These are phyloP conservation scores for Amylostereum chailletii DNA, from an alignment of 1,284 basidiomycete genomes.

Conservation along the genomic window DNA sequence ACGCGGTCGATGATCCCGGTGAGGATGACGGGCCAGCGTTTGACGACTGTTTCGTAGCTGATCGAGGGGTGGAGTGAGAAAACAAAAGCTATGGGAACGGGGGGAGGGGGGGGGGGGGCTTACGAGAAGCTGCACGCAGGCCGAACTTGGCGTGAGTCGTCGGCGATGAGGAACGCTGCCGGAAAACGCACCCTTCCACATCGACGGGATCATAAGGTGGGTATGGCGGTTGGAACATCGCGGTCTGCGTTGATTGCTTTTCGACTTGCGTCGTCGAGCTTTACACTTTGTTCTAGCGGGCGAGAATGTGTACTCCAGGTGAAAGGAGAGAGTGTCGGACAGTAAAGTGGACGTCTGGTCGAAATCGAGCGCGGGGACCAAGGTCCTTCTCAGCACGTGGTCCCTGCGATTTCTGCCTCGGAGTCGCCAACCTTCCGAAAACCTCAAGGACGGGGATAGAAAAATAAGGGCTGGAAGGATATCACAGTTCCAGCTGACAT, in stretches of 20 bases:
- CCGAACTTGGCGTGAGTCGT: neutral
- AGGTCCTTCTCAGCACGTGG: too few species aligned
- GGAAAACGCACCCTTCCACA: conserved; percentile 37
- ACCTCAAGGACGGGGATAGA: too few species aligned
- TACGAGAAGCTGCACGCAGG: conserved; percentile 43
- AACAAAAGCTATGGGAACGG: neutral
- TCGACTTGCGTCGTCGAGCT: too few species aligned
- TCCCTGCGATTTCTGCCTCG: too few species aligned
- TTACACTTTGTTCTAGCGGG: too few species aligned
- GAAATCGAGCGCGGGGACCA: too few species aligned
- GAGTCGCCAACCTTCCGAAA: too few species aligned
- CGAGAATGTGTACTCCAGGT: too few species aligned
- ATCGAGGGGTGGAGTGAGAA: conserved; percentile 11
- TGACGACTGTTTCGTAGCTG: conserved; percentile 50
- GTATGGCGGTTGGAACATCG: conserved; percentile 38
- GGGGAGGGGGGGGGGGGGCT: conserved; percentile 17
- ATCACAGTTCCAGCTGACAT: too few species aligned
- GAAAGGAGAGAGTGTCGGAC: too few species aligned
- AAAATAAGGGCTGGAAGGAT: too few species aligned
- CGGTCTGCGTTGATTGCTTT: neutral
- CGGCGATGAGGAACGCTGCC: neutral
- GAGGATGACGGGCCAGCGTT: conserved; percentile 87
- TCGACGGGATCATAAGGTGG: conserved; percentile 63
- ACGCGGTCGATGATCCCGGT: conserved; percentile 73
- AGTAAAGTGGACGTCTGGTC: too few species aligned